Evolutionary conservation across 768 basidiomycete species (phyloP).

Genomic region (Leccinum disarticulatum): DNA sequence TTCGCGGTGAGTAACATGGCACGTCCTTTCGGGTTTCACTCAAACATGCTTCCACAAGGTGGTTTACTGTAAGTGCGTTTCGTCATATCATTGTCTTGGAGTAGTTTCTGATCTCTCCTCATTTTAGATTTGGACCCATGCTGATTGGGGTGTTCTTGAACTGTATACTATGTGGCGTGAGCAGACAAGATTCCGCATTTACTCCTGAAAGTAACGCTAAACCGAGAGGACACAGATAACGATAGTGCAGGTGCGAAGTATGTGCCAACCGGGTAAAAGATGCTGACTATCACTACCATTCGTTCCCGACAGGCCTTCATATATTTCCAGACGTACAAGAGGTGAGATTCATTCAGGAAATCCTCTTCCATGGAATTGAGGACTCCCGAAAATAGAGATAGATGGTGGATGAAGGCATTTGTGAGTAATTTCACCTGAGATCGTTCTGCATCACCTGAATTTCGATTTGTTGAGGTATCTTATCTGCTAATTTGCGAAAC

Average conservation of each 20-base stretch:
- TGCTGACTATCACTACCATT: neutral
- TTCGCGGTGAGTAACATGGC: neutral
- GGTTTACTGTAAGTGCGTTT: neutral
- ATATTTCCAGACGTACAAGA: conserved; percentile 45
- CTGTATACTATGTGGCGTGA: conserved; percentile 17
- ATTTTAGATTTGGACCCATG: conserved; percentile 32
- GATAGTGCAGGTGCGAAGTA: conserved; percentile 12
- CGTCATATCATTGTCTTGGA: neutral
- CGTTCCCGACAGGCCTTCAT: conserved; percentile 38
- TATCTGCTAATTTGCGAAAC: conserved; percentile 50
- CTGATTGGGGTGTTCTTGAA: conserved; percentile 16
- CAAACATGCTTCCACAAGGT: neutral
- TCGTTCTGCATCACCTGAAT: neutral
- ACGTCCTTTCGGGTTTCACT: neutral
- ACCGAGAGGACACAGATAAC: conserved; percentile 1
- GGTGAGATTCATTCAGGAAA: conserved; percentile 22
- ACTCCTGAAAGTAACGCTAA: neutral
- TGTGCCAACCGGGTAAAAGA: neutral
- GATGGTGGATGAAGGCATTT: conserved; percentile 44
- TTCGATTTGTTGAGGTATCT: conserved; percentile 33
- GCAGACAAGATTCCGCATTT: neutral
- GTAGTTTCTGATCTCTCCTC: conserved; percentile 37
- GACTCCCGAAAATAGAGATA: conserved; percentile 33
- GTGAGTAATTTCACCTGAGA: conserved; percentile 29
- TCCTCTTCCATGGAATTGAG: neutral